These are phyloP conservation scores for Colletotrichum sp. DNA, from an alignment of 2,329 filamentous ascomycete genomes.

Conservation along the genomic window DNA sequence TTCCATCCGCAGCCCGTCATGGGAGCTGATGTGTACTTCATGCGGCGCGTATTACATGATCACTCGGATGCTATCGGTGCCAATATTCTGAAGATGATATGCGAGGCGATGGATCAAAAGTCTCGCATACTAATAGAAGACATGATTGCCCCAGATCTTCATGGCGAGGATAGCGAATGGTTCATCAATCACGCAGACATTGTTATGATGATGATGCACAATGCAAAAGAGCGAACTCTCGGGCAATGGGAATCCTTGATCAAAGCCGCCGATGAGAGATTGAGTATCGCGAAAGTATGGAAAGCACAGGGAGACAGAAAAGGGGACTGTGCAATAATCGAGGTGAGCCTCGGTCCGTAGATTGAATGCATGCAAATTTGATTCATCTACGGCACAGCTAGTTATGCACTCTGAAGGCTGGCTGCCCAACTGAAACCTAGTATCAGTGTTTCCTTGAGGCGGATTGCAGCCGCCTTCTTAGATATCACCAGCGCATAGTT, in stretches of 20 bases:
- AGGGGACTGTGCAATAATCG: background rate
- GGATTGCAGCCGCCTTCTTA: background rate
- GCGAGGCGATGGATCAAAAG: background rate
- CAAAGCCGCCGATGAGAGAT: background rate
- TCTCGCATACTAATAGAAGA: background rate
- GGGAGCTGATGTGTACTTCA: background rate
- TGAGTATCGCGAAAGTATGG: background rate
- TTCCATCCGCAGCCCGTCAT: background rate
- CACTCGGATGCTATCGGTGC: background rate
- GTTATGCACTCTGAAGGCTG: background rate
- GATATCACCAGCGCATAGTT: fast-evolving
- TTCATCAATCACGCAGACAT: background rate
- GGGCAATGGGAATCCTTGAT: background rate
- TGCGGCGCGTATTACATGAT: background rate
- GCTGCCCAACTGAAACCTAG: fast-evolving
- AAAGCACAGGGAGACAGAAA: background rate
- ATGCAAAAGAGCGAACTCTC: background rate
- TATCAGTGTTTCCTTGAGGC: background rate
- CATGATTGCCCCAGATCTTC: background rate
- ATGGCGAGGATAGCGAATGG: background rate
- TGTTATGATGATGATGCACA: background rate
- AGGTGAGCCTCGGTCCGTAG: background rate
- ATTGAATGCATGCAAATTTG: background rate
- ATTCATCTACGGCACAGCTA: background rate
- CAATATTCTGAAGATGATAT: background rate